Evolutionary conservation across 2,329 filamentous ascomycete species (phyloP), one percentile per base, ranked within the genome.

Genomic region (Fusarium continuum): DNA sequence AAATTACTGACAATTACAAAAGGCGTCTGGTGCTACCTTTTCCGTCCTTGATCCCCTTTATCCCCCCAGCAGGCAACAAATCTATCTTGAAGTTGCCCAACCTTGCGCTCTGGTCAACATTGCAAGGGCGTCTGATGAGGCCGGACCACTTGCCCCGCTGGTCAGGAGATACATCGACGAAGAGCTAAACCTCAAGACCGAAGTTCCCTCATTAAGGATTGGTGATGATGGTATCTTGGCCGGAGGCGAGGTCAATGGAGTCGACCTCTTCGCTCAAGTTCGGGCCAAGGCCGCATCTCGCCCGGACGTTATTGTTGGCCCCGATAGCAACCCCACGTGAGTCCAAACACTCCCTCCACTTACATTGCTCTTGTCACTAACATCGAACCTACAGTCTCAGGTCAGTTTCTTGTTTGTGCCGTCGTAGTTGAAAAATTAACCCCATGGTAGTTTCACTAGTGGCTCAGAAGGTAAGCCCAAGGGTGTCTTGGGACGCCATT

Each of bases 401-500:
- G 44, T 47, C 25, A 22, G 44, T 29, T 22, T 38, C 28, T 14
- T 13, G 14, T 38, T 17, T 47, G 8, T 29, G 13, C 14, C n/a
- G 22, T 17, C 19, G n/a, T 22, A n/a, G 23, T 14, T 11, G 16
- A 10, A 4, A 19, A 48, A 48, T 28, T 48, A 14, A 39, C 34
- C 10, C n/a, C 4, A 16, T 19, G 20, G 16, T 31, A 85, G 81
- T 23, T 93, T 91, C 73, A 93, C 91, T 2, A 87, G 83, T 7
- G 92, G 93, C 5, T 86, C 83, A 1, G 91, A 96, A 78, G 92
- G 91, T 39, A 82, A 51, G 80, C 93, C 92, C 28, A 97, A 96
- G 80, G 92, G 92, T 67, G 94, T 98, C 11, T 84, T 88, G 52
- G 93, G 94, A 1, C 85, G 94, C 13, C 94, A 98, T 77, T 98